phyloP scores from a whole-genome alignment of 306 rosid species.

The Acacia confusa region DNA sequence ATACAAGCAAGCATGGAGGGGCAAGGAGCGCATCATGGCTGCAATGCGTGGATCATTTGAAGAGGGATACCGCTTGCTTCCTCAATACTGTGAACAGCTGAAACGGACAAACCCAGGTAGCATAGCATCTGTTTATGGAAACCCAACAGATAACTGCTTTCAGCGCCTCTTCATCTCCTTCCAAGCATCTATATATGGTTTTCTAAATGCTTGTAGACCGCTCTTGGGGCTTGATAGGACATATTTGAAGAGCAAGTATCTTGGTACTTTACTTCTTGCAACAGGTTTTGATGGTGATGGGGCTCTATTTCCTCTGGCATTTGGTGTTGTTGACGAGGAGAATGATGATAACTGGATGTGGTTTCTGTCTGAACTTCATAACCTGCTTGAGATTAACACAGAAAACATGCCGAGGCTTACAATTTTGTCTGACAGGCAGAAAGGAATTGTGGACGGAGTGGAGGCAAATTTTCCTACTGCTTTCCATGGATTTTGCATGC shows the following conservation, averaged over 20 bases:
- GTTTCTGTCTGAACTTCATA: conserved; percentile 85
- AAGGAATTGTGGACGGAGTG: conserved; percentile 78
- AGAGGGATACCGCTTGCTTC: conserved; percentile 87
- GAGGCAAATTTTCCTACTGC: conserved; percentile 85
- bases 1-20: conserved; percentile 93
- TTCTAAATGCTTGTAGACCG: conserved; percentile 81
- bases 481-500: conserved; percentile 90
- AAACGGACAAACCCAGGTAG: conserved; percentile 81
- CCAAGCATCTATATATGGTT: conserved; percentile 85
- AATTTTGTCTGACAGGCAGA: conserved; percentile 81
- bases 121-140: conserved; percentile 78
- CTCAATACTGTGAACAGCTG: conserved; percentile 82
- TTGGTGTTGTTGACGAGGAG: conserved; percentile 91
- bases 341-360: conserved; percentile 88
- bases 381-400: conserved; percentile 74
- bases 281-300: conserved; percentile 88
- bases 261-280: conserved; percentile 77
- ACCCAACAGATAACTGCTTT: conserved; percentile 63
- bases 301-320: conserved; percentile 79
- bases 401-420: conserved; percentile 95
- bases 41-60: conserved; percentile 93
- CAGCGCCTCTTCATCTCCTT: conserved; percentile 83
- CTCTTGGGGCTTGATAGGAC: conserved; percentile 84
- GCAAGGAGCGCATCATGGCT: conserved; percentile 95
- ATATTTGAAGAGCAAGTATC: conserved; percentile 74